phyloP scores from a whole-genome alignment of 257 asterid genomes.

The Gentiana straminea region DNA sequence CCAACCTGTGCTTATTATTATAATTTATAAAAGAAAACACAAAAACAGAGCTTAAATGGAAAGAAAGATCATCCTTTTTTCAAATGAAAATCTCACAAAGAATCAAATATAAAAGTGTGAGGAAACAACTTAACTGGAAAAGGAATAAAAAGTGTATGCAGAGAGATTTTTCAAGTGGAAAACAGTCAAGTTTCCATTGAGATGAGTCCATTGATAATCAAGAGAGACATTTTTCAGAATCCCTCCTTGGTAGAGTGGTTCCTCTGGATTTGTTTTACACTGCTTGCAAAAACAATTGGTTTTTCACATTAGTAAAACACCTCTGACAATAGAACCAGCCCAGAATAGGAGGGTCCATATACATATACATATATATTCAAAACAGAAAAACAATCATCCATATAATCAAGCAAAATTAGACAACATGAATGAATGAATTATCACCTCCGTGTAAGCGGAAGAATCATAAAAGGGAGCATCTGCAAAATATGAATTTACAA shows the following conservation, averaged over 20 bases:
- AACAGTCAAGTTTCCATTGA: conserved; percentile 13
- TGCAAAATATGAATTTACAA: not conserved
- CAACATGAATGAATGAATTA: not conserved
- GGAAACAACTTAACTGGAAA: conserved; percentile 41
- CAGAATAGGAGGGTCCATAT: not conserved
- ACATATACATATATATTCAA: not conserved
- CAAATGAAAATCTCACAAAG: no score
- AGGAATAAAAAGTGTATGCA: conserved; percentile 29
- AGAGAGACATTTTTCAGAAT: conserved; percentile 23
- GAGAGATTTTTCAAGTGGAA: conserved; percentile 34
- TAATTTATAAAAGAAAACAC: not conserved
- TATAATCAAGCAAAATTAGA: not conserved
- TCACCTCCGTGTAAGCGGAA: conserved; percentile 28
- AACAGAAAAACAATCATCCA: not conserved
- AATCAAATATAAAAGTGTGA: no score
- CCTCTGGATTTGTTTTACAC: conserved; percentile 46
- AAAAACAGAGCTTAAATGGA: not conserved
- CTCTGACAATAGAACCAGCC: not conserved
- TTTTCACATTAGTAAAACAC: not conserved
- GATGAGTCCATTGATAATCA: not conserved
- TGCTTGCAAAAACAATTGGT: conserved; percentile 5
- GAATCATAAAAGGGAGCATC: conserved; percentile 18
- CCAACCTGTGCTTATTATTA: conserved; percentile 35
- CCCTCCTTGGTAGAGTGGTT: conserved; percentile 54
- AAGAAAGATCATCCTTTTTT: not conserved